Conservation (phyloP, 2,329 filamentous ascomycete species). For the Phialophora verrucosa region DNA sequence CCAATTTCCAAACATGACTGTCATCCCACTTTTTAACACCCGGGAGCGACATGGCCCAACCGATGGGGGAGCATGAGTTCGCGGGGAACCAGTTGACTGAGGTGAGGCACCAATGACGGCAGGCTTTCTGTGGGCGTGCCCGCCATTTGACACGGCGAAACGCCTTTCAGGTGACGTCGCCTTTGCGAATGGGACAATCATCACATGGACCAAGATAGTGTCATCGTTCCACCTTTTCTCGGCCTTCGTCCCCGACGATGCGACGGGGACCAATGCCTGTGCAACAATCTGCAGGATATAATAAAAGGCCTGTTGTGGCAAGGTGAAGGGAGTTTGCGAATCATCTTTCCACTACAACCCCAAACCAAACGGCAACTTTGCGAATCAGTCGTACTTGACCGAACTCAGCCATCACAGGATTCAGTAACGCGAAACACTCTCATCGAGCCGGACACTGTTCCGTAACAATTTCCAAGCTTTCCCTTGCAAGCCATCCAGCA, state of each 20-base stretch:
- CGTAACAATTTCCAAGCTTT: not conserved
- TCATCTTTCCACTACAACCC: not conserved
- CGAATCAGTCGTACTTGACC: not conserved
- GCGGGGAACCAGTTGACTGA: not conserved
- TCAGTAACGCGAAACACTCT: not conserved
- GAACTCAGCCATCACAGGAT: not conserved
- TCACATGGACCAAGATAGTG: not conserved
- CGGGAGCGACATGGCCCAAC: not conserved
- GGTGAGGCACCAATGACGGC: not conserved
- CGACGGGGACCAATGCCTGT: not conserved
- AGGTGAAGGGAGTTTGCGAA: not conserved
- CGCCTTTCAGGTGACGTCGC: not conserved
- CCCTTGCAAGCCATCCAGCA: not conserved
- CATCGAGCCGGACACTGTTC: not conserved
- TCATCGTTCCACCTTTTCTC: conserved; percentile 5
- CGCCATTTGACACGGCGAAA: not conserved
- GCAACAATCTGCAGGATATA: not conserved
- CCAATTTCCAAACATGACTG: not conserved
- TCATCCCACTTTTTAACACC: not conserved
- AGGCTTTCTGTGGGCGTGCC: not conserved
- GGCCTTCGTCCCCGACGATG: not conserved
- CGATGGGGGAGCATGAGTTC: not conserved
- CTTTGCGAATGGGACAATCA: not conserved
- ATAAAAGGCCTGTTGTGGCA: not conserved
- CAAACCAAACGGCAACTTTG: not conserved